These are phyloP conservation scores for Blastocystis sp. DNA, from an alignment of 352 stramenopile genomes.

Conservation along the genomic window DNA sequence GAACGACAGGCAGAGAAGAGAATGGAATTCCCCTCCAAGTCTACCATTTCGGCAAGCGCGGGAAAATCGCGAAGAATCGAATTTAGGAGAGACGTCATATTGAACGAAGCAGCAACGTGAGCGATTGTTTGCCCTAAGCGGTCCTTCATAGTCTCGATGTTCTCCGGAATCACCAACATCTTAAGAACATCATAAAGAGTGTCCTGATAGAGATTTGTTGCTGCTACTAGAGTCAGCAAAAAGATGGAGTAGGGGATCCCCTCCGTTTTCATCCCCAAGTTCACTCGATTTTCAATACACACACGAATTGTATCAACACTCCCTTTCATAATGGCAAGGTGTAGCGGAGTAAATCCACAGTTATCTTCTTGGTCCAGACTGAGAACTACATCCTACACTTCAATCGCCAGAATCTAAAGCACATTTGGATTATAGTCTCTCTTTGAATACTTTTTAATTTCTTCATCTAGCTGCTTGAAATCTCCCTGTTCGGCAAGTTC, in stretches of 20 bases:
- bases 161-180: slow-evolving; percentile 46
- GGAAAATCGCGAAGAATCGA: slow-evolving; percentile 2
- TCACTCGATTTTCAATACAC: slow-evolving; percentile 41
- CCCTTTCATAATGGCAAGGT: slow-evolving; percentile 30
- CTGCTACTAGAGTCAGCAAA: not conserved
- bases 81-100: not conserved
- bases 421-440: slow-evolving; percentile 46
- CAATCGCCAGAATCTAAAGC: not conserved
- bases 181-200: slow-evolving; percentile 5
- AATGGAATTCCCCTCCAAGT: not conserved
- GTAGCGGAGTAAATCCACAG: slow-evolving; percentile 27
- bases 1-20: not conserved
- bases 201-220: slow-evolving; percentile 1
- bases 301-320: slow-evolving; percentile 29
- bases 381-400: not conserved
- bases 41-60: not conserved
- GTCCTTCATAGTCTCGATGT: slow-evolving; percentile 28
- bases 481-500: slow-evolving; percentile 21
- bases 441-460: slow-evolving; percentile 44
- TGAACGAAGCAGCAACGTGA: slow-evolving; percentile 10
- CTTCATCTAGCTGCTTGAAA: not conserved
- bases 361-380: slow-evolving; percentile 31
- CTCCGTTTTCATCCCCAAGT: not conserved
- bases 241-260: slow-evolving; percentile 48
- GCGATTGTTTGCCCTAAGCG: not conserved